Evolutionary conservation across 805 yeast species (phyloP), one percentile per base, ranked within the genome.

Genomic region (Lipomyces yamanashiensis): DNA sequence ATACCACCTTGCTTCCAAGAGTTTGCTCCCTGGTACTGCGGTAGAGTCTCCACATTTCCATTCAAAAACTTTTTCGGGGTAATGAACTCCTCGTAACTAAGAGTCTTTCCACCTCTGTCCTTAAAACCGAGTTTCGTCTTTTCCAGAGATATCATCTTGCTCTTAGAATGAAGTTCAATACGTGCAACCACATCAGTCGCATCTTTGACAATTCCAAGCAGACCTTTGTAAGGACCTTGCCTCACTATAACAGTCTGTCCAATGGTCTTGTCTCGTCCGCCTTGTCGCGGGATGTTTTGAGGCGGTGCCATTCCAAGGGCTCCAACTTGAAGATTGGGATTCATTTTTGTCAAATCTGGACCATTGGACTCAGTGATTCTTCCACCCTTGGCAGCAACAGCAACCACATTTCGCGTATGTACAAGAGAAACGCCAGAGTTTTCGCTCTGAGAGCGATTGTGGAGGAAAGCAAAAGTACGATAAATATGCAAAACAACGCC

Each of bases 151-250:
- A 92, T 86, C 64, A 89, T 89, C 75, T 93, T 95, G 73, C 87
- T 87, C 70, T 92, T 92, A 34, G 97, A 90, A 76, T 95, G 98
- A 68, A 95, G 82, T 78, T 95, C 99, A 50, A 95, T 90, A 64
- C 98, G 84, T 1, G 98, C 98, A 70, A 83, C 84, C 13, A 88
- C 88, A 67, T 96, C 99, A 71, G 91, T 95, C 9, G 97, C 91
- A 74, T 95, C 98, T 70, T 89, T 88, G 49, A 95, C 90, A 68
- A 90, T 89, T 74, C 99, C 99, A 79, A 88, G 87, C 70, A 91
- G 85, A 52, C 99, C 98, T 78, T 95, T 95, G 76, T 93, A 91
- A 37, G 96, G 95, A n/a, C 97, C 91, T 72, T 89, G 87, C 44
- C 90, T 85, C 54, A 95, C 89, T 68, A 91, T 85, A 23, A 95